phyloP scores from a whole-genome alignment of 371 early-diverging fungal genomes.

The Conidiobolus incongruus region DNA sequence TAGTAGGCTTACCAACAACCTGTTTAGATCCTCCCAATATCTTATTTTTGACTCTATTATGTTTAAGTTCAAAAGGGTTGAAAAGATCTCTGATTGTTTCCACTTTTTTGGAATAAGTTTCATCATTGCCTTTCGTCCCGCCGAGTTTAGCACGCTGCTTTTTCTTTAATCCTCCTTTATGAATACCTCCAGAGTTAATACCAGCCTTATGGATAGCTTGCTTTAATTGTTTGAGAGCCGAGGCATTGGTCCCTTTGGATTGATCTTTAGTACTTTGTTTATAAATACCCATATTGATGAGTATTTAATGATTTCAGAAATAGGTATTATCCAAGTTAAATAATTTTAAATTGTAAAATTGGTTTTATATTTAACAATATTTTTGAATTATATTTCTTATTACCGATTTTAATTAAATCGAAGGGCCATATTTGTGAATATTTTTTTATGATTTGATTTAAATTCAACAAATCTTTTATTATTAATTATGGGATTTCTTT shows the following conservation, averaged over 20 bases:
- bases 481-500: no score
- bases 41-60: constrained; percentile 50
- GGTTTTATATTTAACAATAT: no score
- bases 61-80: constrained; percentile 82
- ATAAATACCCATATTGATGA: no score
- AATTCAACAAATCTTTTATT: no score
- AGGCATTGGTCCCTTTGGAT: constrained; percentile 7
- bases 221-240: constrained; percentile 60
- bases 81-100: constrained; percentile 23
- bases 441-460: no score
- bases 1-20: constrained; percentile 49
- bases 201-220: constrained; percentile 47
- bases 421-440: no score
- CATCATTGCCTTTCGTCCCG: constrained; percentile 24
- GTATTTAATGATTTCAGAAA: no score
- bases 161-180: constrained; percentile 30
- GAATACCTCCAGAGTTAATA: constrained; percentile 37
- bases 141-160: constrained; percentile 19
- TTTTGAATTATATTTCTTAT: no score
- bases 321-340: no score
- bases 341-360: no score
- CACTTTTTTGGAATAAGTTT: constrained; percentile 22
- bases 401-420: no score
- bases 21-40: constrained; percentile 81
- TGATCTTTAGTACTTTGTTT: no score